phyloP scores from a whole-genome alignment of 2,329 filamentous ascomycete species.

The Trichophyton schoenleinii region DNA sequence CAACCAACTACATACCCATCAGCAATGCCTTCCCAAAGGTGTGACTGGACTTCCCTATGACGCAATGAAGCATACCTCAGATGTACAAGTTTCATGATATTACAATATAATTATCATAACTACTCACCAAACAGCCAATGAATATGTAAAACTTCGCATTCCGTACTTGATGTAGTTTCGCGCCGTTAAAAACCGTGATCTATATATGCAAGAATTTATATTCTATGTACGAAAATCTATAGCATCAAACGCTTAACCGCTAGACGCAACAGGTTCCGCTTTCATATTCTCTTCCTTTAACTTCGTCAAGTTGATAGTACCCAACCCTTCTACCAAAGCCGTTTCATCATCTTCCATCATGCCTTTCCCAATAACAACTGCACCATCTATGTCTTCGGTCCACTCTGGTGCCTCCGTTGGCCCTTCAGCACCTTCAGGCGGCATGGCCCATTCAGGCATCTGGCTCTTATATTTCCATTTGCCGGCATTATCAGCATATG shows the following conservation, averaged over 20 bases:
- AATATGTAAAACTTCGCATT: background rate
- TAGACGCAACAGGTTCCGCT: background rate
- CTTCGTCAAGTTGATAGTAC: constrained; percentile 10
- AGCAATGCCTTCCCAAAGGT: background rate
- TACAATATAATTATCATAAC: background rate
- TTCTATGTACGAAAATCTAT: background rate
- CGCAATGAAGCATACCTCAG: background rate
- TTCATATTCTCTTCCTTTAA: background rate
- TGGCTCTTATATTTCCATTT: constrained; percentile 78
- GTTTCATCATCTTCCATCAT: constrained; percentile 15
- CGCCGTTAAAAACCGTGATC: background rate
- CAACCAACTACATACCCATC: background rate
- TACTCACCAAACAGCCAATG: background rate
- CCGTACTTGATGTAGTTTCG: background rate
- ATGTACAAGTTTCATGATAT: background rate
- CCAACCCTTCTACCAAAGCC: constrained; percentile 14
- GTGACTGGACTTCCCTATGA: background rate
- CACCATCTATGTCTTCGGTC: constrained; percentile 28
- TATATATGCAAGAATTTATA: background rate
- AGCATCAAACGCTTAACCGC: background rate
- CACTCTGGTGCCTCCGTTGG: constrained; percentile 51
- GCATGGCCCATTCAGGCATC: constrained; percentile 75
- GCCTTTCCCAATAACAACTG: constrained; percentile 26
- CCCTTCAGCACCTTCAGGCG: constrained; percentile 59
- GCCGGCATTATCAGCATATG: constrained; percentile 74